phyloP scores from a whole-genome alignment of 106 monocot species.

The Chionographis japonica region DNA sequence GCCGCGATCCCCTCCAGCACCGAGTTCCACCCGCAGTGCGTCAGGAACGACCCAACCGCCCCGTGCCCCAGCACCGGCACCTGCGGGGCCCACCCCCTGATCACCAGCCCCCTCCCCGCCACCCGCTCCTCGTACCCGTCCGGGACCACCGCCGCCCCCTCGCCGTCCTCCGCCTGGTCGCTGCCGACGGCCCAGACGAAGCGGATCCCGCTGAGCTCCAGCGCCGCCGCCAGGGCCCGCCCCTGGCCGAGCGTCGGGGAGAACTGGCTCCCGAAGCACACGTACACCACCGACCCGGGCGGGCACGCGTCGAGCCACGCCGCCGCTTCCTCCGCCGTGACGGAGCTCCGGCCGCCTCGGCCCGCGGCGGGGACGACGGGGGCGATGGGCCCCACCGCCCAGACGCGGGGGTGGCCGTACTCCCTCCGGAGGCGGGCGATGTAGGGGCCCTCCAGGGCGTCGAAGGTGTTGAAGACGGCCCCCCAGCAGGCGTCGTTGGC shows the following conservation, averaged over 20 bases:
- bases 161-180: neutral
- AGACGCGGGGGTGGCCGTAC: constrained; percentile 26
- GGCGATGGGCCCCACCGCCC: constrained; percentile 50
- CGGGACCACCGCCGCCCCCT: constrained; percentile 5
- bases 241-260: neutral
- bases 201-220: constrained; percentile 2
- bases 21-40: constrained; percentile 61
- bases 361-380: neutral
- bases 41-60: constrained; percentile 36
- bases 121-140: constrained; percentile 23
- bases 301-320: constrained; percentile 39
- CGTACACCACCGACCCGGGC: constrained; percentile 37
- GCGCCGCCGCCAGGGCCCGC: constrained; percentile 7
- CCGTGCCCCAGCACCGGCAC: constrained; percentile 21
- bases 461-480: constrained; percentile 38
- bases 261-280: constrained; percentile 30
- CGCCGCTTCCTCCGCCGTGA: neutral
- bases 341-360: constrained; percentile 2
- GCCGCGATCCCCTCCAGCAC: constrained; percentile 21
- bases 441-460: constrained; percentile 28
- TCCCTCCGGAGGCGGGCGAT: constrained; percentile 4
- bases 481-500: constrained; percentile 21
- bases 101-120: constrained; percentile 23
- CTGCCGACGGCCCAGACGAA: constrained; percentile 29
- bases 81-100: constrained; percentile 33